Base-by-base conservation (phyloP, 192 early-diverging fungal species). In the Umbelopsis sp. region DNA sequence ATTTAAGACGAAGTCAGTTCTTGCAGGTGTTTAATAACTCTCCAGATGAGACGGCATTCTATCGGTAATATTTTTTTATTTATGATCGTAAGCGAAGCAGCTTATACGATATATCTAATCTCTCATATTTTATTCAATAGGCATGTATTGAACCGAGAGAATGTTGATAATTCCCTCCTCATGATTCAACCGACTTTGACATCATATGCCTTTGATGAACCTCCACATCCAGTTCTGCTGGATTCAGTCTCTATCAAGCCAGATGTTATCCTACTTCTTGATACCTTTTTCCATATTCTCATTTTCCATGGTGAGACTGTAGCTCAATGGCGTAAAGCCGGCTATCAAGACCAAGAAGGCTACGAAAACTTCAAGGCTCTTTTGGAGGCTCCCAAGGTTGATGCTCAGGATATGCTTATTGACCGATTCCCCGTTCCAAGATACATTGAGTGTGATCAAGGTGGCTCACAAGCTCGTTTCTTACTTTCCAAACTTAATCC, bases 181-280 rank as follows among this genome's bases (percentile, higher is more conserved):
- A 99, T 99, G 98, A 98, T 99, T 70, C 97, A 98, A 80, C 98
- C 98, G 5, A 96, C 96, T 13, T 79, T 99, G 70, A 97, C 92
- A 87, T 91, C 93, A 35, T 98, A 95, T 80, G 86, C 85, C 8
- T 92, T 99, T 69, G 92, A 97, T 45, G 88, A 85, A 8, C 85
- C 90, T 45, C 92, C 97, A 21, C 87, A 91, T 58, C 97, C 98
- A 9, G 98, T 98, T 5, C 77, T 97, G 22, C 79, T 99, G 69
- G 98, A 99, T 84, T 98, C 97, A 22, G 87, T 97, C n/a, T 99
- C 98, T 23, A 93, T 99, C 81, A 95, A 98, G 78, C 91, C 93
- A 6, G 94, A 99, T 73, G 87, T 89, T 9, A 93, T 97, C 52
- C 70, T 99, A 44, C 81, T 99, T 9, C 81, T 99, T 30, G 98